phyloP scores from a whole-genome alignment of 2,329 filamentous ascomycete species.

The Colletotrichum lini region DNA sequence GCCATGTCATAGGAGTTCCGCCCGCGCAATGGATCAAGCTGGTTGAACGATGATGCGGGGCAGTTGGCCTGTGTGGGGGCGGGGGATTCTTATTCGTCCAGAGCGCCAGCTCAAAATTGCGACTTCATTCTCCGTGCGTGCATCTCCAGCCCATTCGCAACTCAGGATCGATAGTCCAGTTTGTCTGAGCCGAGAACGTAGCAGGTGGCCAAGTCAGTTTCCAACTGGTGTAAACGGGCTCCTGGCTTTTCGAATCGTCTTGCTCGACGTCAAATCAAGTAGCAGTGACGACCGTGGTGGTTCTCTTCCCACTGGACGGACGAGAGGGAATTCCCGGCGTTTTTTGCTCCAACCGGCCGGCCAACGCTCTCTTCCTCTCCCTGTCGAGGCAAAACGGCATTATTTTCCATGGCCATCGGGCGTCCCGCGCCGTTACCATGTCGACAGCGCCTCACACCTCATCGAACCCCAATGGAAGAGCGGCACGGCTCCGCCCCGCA shows the following conservation, averaged over 20 bases:
- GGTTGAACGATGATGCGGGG: constrained; percentile 21
- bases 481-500: constrained; percentile 16
- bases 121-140: neutral
- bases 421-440: neutral
- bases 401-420: constrained; percentile 24
- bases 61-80: constrained; percentile 25
- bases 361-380: neutral
- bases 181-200: neutral
- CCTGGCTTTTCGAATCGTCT: neutral
- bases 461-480: constrained; percentile 12
- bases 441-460: neutral
- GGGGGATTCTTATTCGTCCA: constrained; percentile 8
- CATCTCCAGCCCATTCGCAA: neutral
- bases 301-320: neutral
- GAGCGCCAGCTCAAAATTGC: neutral
- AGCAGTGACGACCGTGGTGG: too few species aligned
- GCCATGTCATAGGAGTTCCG: neutral
- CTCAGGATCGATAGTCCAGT: too few species aligned
- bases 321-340: constrained; percentile 28
- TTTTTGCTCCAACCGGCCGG: constrained; percentile 27
- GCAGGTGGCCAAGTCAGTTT: neutral
- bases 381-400: constrained; percentile 19
- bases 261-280: neutral
- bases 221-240: neutral
- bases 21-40: neutral